Conservation (phyloP, 352 stramenopile species). For the Globisporangium middletonii region DNA sequence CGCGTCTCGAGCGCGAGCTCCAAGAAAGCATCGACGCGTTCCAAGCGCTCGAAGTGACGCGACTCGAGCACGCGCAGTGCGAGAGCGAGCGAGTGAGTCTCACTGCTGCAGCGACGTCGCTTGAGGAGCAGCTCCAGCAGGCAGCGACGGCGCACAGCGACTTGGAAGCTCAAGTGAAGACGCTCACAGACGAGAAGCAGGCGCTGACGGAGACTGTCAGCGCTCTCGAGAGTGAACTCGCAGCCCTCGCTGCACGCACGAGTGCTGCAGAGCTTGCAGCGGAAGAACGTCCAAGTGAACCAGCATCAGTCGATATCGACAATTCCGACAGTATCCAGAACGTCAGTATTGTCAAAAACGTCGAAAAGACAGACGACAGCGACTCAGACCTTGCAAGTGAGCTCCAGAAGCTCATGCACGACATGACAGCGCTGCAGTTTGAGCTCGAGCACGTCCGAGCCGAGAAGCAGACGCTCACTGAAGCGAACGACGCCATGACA, state of each 20-base stretch:
- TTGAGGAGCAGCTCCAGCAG: constrained; percentile 31
- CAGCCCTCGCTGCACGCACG: background rate
- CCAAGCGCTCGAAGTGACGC: background rate
- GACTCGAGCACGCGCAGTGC: constrained; percentile 16
- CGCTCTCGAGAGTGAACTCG: constrained; percentile 14
- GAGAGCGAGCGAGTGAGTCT: constrained; percentile 15
- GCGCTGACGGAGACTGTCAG: constrained; percentile 21
- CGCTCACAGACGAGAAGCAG: constrained; percentile 29
- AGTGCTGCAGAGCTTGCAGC: background rate
- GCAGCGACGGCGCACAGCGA: constrained; percentile 16
- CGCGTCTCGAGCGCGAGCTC: background rate
- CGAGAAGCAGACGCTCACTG: constrained; percentile 5
- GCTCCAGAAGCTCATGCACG: constrained; percentile 33
- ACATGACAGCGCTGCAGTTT: constrained; percentile 29
- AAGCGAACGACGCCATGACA: background rate
- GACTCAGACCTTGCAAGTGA: constrained; percentile 11
- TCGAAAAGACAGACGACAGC: constrained; percentile 4
- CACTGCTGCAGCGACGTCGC: constrained; percentile 23
- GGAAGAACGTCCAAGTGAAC: too few species aligned
- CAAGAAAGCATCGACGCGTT: too few species aligned
- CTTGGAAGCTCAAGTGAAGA: constrained; percentile 20
- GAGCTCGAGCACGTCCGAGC: constrained; percentile 19
- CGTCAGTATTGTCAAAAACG: too few species aligned
- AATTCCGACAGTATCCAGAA: too few species aligned
- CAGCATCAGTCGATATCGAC: too few species aligned